phyloP scores from a whole-genome alignment of 805 yeast species.

The Teunomyces barrocoloradensis region DNA sequence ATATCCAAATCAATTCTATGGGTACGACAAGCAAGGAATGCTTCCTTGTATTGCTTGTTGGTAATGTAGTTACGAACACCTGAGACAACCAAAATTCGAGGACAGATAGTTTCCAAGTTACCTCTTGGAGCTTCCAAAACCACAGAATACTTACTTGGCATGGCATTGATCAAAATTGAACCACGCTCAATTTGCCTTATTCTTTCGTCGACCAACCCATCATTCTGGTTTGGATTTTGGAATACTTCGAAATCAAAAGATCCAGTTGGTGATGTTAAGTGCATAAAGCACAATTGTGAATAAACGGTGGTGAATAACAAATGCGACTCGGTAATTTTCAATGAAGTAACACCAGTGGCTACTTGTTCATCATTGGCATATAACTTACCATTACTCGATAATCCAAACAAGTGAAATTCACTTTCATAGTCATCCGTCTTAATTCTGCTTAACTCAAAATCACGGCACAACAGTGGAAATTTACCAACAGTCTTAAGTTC shows the following conservation, averaged over 20 bases:
- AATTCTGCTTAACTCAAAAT: slow-evolving; percentile 39
- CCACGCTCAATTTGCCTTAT: slow-evolving; percentile 89
- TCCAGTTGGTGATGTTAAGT: slow-evolving; percentile 46
- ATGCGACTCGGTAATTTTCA: slow-evolving; percentile 67
- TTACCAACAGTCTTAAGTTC: slow-evolving; percentile 38
- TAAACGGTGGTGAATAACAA: slow-evolving; percentile 86
- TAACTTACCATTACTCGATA: slow-evolving; percentile 72
- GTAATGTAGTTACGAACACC: slow-evolving; percentile 74
- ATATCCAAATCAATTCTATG: slow-evolving; percentile 91
- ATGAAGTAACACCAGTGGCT: slow-evolving; percentile 77
- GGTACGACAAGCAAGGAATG: slow-evolving; percentile 80
- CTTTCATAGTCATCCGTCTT: slow-evolving; percentile 15
- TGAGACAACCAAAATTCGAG: slow-evolving; percentile 85
- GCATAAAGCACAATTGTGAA: slow-evolving; percentile 77
- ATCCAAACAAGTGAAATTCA: slow-evolving; percentile 57
- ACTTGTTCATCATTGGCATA: slow-evolving; percentile 60
- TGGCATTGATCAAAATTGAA: slow-evolving; percentile 72
- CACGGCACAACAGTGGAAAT: slow-evolving; percentile 72
- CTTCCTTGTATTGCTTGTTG: slow-evolving; percentile 57
- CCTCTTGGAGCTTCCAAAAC: slow-evolving; percentile 95
- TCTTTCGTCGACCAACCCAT: slow-evolving; percentile 63
- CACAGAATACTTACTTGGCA: slow-evolving; percentile 81
- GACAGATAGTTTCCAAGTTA: slow-evolving; percentile 88
- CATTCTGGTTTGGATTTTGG: slow-evolving; percentile 20
- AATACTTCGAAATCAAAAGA: slow-evolving; percentile 35